Conservation (phyloP, 768 basidiomycete species). For the Pleurotus pulmonarius region DNA sequence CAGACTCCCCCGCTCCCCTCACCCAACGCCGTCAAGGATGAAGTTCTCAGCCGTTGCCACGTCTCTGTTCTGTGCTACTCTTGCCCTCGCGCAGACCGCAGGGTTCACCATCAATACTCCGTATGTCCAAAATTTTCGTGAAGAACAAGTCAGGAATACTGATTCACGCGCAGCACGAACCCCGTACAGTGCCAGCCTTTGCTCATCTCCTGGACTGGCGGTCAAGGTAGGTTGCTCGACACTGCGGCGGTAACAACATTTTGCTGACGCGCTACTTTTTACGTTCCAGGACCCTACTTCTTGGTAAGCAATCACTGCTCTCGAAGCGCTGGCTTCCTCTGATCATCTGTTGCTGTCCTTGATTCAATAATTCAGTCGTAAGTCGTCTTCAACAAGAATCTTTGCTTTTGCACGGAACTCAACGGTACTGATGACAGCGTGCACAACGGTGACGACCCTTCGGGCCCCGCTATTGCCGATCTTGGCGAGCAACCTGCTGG, state of each 20-base stretch:
- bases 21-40: not conserved
- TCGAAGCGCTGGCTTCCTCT: not conserved
- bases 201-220: slow-evolving; percentile 52
- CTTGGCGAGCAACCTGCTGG: slow-evolving; percentile 33
- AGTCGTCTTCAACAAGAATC: not conserved
- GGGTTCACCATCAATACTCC: slow-evolving; percentile 62
- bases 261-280: slow-evolving; percentile 9
- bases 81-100: slow-evolving; percentile 36
- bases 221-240: slow-evolving; percentile 39
- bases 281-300: slow-evolving; percentile 51
- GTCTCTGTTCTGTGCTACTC: slow-evolving; percentile 33
- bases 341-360: slow-evolving; percentile 6
- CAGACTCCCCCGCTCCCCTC: not conserved
- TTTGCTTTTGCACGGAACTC: not conserved
- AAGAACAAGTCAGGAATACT: not conserved
- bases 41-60: slow-evolving; percentile 31
- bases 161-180: slow-evolving; percentile 30
- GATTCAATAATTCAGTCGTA: slow-evolving; percentile 5
- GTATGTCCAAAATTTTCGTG: slow-evolving; percentile 36
- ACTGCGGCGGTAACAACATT: not conserved
- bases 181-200: slow-evolving; percentile 57
- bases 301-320: slow-evolving; percentile 42
- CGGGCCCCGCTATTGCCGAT: slow-evolving; percentile 38
- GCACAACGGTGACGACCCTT: slow-evolving; percentile 44
- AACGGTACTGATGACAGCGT: slow-evolving; percentile 35